phyloP scores from a whole-genome alignment of 2,329 filamentous ascomycete species.

The Exophiala alcalophila region DNA sequence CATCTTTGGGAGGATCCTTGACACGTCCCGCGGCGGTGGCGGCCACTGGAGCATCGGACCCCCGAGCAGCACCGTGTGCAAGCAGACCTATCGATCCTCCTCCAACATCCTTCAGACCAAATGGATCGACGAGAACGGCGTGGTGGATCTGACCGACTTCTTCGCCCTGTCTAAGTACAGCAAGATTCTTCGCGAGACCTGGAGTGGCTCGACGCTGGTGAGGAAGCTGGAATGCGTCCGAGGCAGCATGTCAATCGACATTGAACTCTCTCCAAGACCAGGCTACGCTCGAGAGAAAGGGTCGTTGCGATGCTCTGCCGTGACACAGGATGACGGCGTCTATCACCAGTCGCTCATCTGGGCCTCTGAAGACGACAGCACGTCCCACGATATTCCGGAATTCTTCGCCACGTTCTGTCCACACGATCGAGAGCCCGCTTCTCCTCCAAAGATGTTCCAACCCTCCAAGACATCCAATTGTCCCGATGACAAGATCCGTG shows the following conservation, averaged over 20 bases:
- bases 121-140: conserved; percentile 73
- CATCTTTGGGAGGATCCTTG: conserved; percentile 70
- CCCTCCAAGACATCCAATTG: conserved; percentile 4
- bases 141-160: conserved; percentile 71
- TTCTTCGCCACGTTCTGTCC: conserved; percentile 23
- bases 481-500: conserved; percentile 7
- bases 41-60: conserved; percentile 61
- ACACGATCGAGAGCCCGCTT: conserved; percentile 8
- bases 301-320: conserved; percentile 45
- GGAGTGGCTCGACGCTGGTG: conserved; percentile 49
- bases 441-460: conserved; percentile 18
- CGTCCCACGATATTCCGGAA: conserved; percentile 14
- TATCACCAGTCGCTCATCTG: conserved; percentile 20
- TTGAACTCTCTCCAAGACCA: conserved; percentile 71
- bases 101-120: conserved; percentile 73
- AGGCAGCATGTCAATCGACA: conserved; percentile 61
- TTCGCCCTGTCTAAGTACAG: conserved; percentile 67
- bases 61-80: conserved; percentile 58
- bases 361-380: conserved; percentile 6
- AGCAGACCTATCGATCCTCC: conserved; percentile 73
- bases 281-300: conserved; percentile 66
- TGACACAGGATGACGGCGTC: conserved; percentile 16
- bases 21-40: conserved; percentile 67
- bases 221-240: conserved; percentile 70
- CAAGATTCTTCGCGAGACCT: conserved; percentile 36